These are phyloP conservation scores for Lachancea waltii DNA, from an alignment of 805 yeast genomes.

Conservation along the genomic window DNA sequence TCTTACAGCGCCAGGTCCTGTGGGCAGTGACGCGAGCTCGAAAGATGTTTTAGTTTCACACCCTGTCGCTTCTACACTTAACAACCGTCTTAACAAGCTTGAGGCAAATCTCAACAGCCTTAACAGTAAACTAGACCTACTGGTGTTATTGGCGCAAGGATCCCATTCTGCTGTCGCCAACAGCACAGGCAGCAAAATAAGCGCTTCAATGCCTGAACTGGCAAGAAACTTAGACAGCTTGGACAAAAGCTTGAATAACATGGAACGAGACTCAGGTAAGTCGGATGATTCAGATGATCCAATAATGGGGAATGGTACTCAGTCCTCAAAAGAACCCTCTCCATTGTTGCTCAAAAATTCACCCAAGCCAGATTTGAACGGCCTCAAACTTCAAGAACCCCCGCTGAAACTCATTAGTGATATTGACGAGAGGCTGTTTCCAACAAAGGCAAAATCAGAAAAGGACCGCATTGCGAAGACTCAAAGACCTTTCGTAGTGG, in stretches of 20 bases:
- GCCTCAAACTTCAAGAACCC: constrained; percentile 30
- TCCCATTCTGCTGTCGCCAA: constrained; percentile 13
- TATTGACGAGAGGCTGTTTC: constrained; percentile 36
- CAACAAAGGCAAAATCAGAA: constrained; percentile 25
- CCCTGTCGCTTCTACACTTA: constrained; percentile 11
- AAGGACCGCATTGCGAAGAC: constrained; percentile 26
- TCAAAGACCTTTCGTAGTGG: constrained; percentile 33
- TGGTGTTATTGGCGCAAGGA: constrained; percentile 19
- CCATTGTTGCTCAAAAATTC: background rate
- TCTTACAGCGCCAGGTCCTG: background rate
- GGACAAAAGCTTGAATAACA: background rate
- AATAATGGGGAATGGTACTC: background rate
- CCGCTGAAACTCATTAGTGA: constrained; percentile 35
- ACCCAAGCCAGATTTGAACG: constrained; percentile 7
- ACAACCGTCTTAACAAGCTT: constrained; percentile 21
- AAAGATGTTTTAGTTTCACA: constrained; percentile 1
- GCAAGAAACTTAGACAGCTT: background rate
- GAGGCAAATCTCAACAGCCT: constrained; percentile 22
- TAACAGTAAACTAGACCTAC: constrained; percentile 19
- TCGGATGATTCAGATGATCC: constrained; percentile 1
- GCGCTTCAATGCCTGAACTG: too few species aligned
- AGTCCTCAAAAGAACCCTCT: background rate
- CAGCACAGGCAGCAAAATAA: background rate
- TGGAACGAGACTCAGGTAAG: background rate
- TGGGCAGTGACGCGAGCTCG: background rate